Evolutionary conservation across 306 rosid species (phyloP).

Genomic region (Erythrophleum fordii): DNA sequence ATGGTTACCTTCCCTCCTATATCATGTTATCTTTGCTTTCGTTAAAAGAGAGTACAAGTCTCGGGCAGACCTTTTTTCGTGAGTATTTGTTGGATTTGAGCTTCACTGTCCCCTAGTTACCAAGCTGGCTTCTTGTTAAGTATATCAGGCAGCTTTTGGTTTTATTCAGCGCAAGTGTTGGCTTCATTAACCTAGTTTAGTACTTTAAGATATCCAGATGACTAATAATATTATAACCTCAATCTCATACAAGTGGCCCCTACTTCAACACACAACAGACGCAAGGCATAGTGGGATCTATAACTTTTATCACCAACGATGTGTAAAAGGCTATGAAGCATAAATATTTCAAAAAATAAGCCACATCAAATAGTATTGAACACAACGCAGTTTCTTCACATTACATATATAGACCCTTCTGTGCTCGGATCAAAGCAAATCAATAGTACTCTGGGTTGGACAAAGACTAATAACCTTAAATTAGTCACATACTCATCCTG

Average conservation of each 20-base stretch:
- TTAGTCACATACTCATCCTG: not conserved
- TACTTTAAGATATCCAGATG: not conserved
- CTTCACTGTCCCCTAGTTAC: not conserved
- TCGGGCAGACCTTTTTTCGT: not conserved
- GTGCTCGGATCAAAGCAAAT: not conserved
- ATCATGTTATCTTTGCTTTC: conserved; percentile 22
- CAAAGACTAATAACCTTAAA: not conserved
- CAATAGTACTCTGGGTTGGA: not conserved
- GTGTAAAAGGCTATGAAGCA: not conserved
- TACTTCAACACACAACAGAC: too few relatives aligned
- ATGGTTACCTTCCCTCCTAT: not conserved
- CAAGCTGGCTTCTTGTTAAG: not conserved
- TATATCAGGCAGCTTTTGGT: not conserved
- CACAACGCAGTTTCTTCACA: not conserved
- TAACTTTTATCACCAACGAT: not conserved
- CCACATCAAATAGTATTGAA: not conserved
- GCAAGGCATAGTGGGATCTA: not conserved
- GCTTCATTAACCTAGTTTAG: not conserved
- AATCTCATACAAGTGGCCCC: not conserved
- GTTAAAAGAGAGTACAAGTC: conserved; percentile 33
- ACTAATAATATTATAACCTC: not conserved
- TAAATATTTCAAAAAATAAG: not conserved
- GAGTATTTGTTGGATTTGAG: not conserved
- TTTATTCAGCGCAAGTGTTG: not conserved
- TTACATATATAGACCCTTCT: not conserved